These are phyloP conservation scores for Pichia californica DNA, from an alignment of 805 yeast genomes.

Conservation along the genomic window DNA sequence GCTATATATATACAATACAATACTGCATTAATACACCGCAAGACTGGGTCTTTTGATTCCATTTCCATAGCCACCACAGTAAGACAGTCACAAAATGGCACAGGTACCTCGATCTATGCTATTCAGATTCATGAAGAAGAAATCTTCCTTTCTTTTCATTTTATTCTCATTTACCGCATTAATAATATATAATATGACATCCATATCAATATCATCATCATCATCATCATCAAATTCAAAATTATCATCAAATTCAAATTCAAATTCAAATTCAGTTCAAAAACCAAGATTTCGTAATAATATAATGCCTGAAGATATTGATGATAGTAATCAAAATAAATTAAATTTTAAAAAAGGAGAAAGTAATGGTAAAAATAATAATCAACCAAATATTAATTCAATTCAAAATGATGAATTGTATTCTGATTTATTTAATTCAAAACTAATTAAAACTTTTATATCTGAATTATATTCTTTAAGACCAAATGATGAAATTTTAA, in stretches of 20 bases:
- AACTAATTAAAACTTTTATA: conserved; percentile 1
- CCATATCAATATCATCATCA: neutral
- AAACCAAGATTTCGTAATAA: neutral
- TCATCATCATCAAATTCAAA: neutral
- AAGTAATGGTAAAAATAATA: neutral
- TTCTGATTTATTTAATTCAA: neutral
- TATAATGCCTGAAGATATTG: neutral
- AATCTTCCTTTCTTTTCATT: neutral
- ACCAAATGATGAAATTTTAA: neutral
- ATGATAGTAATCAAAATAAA: too few species aligned
- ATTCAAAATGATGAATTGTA: neutral
- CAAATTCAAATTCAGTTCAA: neutral
- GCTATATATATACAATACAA: too few species aligned
- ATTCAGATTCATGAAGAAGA: neutral
- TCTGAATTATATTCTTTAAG: neutral
- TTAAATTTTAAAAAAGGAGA: neutral
- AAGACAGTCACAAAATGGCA: neutral
- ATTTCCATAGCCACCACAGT: neutral
- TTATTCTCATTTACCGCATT: neutral
- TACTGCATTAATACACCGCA: too few species aligned
- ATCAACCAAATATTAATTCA: neutral
- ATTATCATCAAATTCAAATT: neutral
- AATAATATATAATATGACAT: neutral
- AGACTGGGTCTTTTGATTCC: too few species aligned
- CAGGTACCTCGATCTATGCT: neutral